Conservation (phyloP, 495 filamentous ascomycete species). For the Clavariopsis aquatica region DNA sequence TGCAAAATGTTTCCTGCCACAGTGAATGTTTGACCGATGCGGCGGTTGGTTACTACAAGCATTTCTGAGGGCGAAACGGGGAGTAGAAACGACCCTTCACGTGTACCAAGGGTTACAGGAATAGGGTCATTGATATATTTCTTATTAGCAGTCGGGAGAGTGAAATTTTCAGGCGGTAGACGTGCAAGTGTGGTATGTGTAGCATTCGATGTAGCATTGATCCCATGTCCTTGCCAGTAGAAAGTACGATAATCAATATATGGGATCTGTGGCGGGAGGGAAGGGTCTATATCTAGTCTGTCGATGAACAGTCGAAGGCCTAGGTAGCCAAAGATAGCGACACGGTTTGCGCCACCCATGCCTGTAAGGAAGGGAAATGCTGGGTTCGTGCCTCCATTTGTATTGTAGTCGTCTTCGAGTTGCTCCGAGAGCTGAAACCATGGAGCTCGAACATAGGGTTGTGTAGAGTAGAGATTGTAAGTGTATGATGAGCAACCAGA, state of each 20-base stretch:
- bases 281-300: constrained; percentile 59
- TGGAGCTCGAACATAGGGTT: constrained; percentile 58
- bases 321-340: constrained; percentile 62
- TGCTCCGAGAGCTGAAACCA: constrained; percentile 71
- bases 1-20: constrained; percentile 65
- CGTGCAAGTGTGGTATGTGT: constrained; percentile 66
- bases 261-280: constrained; percentile 63
- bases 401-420: constrained; percentile 61
- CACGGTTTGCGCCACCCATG: constrained; percentile 64
- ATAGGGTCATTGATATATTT: constrained; percentile 55
- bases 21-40: constrained; percentile 48
- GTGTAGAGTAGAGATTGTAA: constrained; percentile 58
- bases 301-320: constrained; percentile 59
- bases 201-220: constrained; percentile 62
- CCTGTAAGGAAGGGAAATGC: constrained; percentile 70
- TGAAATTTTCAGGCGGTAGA: constrained; percentile 29
- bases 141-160: constrained; percentile 40
- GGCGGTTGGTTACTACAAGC: constrained; percentile 62
- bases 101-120: constrained; percentile 49
- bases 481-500: constrained; percentile 66
- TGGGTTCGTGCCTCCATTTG: constrained; percentile 68
- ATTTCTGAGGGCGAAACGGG: constrained; percentile 39
- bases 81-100: constrained; percentile 49
- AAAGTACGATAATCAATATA: constrained; percentile 65
- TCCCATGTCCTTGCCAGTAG: constrained; percentile 68